Evolutionary conservation across 306 rosid genomes (phyloP), one percentile per base, ranked within the genome.

Genomic region (Cyamopsis tetragonoloba): DNA sequence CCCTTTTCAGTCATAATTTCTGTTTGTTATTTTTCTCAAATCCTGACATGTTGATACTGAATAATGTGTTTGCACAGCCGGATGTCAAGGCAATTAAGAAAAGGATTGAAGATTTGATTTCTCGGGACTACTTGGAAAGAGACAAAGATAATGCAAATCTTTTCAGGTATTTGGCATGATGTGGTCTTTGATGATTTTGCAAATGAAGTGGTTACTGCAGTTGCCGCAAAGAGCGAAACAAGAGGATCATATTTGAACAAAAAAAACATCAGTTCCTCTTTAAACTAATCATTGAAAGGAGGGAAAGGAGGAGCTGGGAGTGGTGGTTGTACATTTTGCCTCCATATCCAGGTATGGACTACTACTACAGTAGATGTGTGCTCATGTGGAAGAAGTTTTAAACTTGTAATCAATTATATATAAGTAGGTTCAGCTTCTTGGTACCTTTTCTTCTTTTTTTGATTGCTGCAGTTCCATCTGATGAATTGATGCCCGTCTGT

Each of bases 61-160:
- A 49, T 54, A 11, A 58, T 58, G 66, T 15, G 19, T 22, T 57
- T 72, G 62, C 73, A 65, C 88, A 92, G 98, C 98, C 98, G 0
- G 91, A 92, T 72, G 88, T 89, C 77, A 92, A 89, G 79, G 92
- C 95, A 57, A 92, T 92, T 32, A 92, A 92, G 74, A 92, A 92
- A 83, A 80, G 98, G 43, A 92, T 92, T 27, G 98, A 92, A 77
- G 98, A 92, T 72, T 84, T 92, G 68, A 92, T 92, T 81, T 87
- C 98, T 35, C 88, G 95, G 74, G 98, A 92, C 86, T 92, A 92
- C 78, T 66, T 92, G 53, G 98, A 92, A 78, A 82, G 98, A 84
- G 98, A 92, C 88, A 92, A 84, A 69, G 96, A 89, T 50, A 87
- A 89, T 73, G 90, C 89, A 1, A 92, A 86, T 79, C 56, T 82